Evolutionary conservation across 2,329 filamentous ascomycete genomes (phyloP).

Genomic region (Fusarium subglutinans): DNA sequence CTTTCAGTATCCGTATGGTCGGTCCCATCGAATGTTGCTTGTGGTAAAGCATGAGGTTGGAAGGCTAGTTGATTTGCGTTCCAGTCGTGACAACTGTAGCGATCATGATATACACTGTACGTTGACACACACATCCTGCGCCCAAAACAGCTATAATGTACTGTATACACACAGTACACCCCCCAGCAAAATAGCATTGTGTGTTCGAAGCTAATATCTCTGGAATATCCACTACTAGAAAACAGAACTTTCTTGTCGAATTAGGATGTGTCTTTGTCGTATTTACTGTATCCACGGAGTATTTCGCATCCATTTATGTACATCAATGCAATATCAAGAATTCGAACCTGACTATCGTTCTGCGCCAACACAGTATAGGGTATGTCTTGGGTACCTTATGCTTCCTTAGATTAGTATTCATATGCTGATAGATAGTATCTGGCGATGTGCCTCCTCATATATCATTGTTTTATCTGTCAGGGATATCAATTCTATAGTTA

Average conservation of each 20-base stretch:
- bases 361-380: not conserved
- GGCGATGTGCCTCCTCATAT: not conserved
- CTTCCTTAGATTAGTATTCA: not conserved
- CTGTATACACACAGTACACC: not conserved
- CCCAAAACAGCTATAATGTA: not conserved
- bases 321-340: not conserved
- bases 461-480: not conserved
- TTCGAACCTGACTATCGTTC: too few species aligned
- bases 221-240: not conserved
- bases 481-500: too few species aligned
- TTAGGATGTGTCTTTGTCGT: not conserved
- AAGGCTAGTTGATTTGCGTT: not conserved
- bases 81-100: not conserved
- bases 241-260: not conserved
- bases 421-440: not conserved
- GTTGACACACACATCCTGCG: not conserved
- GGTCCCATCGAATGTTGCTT: not conserved
- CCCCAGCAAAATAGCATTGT: not conserved
- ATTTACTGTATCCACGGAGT: not conserved
- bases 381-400: not conserved
- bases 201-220: not conserved
- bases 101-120: not conserved
- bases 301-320: not conserved
- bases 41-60: not conserved
- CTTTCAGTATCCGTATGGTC: not conserved